Percentiles rank a stretch among this genome's conserved stretches.
Evolutionary conservation across 2,329 filamentous ascomycete genomes (phyloP).

Genomic region (Fusarium newnesense): DNA sequence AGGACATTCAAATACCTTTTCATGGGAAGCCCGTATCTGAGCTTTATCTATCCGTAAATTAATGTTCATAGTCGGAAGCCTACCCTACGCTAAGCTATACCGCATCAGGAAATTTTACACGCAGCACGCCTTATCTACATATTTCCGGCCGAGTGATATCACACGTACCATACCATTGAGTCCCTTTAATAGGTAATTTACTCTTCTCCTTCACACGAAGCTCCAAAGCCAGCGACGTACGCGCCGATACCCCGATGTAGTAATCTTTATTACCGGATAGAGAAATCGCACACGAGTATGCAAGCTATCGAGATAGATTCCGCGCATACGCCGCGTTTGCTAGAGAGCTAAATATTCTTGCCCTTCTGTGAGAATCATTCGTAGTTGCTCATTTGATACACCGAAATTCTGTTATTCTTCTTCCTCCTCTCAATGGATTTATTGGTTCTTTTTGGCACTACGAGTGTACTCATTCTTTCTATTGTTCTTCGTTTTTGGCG

Average conservation of each 20-base stretch:
- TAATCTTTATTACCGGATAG: neutral
- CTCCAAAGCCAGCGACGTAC: accelerated
- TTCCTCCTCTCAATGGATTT: accelerated
- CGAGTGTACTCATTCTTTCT: neutral
- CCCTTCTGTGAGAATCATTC: accelerated
- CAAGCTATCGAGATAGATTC: accelerated
- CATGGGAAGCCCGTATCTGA: accelerated
- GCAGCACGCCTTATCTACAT: neutral
- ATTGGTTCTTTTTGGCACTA: accelerated
- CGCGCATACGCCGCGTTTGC: accelerated
- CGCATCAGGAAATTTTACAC: neutral
- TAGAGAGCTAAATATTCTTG: accelerated
- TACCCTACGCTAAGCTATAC: neutral
- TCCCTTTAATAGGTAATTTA: neutral
- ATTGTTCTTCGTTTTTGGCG: neutral
- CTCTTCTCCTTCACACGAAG: accelerated
- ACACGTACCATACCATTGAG: too few species aligned
- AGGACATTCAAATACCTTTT: accelerated
- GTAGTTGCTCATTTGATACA: accelerated
- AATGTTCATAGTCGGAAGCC: accelerated
- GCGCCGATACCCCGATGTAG: accelerated
- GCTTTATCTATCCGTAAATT: too few species aligned
- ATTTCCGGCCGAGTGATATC: too few species aligned
- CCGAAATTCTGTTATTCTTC: accelerated
- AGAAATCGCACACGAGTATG: neutral